Evolutionary conservation across 2,329 filamentous ascomycete genomes (phyloP).

Genomic region (Monilinia polystroma): DNA sequence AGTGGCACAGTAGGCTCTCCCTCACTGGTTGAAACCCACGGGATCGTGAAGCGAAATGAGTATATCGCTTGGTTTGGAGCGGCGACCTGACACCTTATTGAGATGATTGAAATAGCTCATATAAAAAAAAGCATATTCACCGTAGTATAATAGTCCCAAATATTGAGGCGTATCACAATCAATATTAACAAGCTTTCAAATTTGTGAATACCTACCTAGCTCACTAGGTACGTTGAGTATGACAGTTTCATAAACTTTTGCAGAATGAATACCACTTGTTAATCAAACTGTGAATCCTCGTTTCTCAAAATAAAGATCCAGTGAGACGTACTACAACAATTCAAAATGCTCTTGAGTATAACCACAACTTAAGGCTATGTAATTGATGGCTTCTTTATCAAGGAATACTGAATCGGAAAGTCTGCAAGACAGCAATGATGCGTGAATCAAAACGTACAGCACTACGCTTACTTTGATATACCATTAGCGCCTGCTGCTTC

Average conservation of each 20-base stretch:
- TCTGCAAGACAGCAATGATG: background rate
- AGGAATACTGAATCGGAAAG: background rate
- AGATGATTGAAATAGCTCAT: background rate
- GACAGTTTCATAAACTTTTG: background rate
- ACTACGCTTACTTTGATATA: background rate
- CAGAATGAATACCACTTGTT: background rate
- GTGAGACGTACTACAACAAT: background rate
- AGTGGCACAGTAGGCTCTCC: background rate
- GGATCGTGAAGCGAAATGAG: conserved; percentile 9
- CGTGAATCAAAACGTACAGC: background rate
- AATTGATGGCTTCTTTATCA: background rate
- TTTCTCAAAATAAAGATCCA: background rate
- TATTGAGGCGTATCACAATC: background rate
- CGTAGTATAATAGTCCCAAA: background rate
- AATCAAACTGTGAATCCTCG: conserved; percentile 10
- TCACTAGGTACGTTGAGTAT: background rate
- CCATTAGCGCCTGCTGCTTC: background rate
- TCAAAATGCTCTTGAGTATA: background rate
- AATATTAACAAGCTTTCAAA: background rate
- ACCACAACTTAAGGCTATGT: background rate
- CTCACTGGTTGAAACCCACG: background rate
- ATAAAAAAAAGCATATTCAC: background rate
- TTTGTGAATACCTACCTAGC: background rate
- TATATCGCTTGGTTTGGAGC: background rate
- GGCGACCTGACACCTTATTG: conserved; percentile 3